Conservation (phyloP, 441 rosid species). For the Pelargonium cotyledonis region DNA sequence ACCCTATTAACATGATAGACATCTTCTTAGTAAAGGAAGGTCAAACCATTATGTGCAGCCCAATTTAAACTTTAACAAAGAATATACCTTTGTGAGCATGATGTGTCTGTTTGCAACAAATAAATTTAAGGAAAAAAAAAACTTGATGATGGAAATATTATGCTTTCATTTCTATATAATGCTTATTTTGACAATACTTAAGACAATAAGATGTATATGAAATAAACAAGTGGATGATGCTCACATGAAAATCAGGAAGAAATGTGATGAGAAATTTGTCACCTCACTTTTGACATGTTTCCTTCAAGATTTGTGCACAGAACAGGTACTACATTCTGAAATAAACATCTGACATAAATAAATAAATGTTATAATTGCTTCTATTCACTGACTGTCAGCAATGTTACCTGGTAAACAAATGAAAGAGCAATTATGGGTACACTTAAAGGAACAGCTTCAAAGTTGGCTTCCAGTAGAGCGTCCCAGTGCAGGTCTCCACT, state of each 20-base stretch:
- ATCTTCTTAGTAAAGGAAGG: too few relatives aligned
- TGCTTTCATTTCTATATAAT: neutral
- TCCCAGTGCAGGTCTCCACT: slow-evolving; percentile 70
- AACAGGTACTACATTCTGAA: slow-evolving; percentile 92
- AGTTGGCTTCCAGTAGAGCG: slow-evolving; percentile 72
- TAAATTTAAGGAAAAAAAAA: too few relatives aligned
- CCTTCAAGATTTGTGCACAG: slow-evolving; percentile 94
- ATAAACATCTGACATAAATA: slow-evolving; percentile 13
- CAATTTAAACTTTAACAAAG: too few relatives aligned
- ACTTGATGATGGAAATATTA: neutral
- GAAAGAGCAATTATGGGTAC: slow-evolving; percentile 90
- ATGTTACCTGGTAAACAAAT: slow-evolving; percentile 86
- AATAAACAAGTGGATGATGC: too few relatives aligned
- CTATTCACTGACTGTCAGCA: slow-evolving; percentile 12
- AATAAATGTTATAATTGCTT: slow-evolving; percentile 15
- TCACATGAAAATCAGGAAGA: neutral
- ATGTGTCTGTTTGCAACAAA: too few relatives aligned
- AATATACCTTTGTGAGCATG: too few relatives aligned
- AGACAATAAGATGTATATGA: neutral
- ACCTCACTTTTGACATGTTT: slow-evolving; percentile 90
- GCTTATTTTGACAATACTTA: neutral
- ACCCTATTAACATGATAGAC: too few relatives aligned
- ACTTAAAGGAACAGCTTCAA: slow-evolving; percentile 90
- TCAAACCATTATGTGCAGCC: too few relatives aligned
- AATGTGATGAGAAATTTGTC: slow-evolving; percentile 26